Evolutionary conservation across 139 green algal genomes (phyloP).

Genomic region (Chlamydomonas incerta): DNA sequence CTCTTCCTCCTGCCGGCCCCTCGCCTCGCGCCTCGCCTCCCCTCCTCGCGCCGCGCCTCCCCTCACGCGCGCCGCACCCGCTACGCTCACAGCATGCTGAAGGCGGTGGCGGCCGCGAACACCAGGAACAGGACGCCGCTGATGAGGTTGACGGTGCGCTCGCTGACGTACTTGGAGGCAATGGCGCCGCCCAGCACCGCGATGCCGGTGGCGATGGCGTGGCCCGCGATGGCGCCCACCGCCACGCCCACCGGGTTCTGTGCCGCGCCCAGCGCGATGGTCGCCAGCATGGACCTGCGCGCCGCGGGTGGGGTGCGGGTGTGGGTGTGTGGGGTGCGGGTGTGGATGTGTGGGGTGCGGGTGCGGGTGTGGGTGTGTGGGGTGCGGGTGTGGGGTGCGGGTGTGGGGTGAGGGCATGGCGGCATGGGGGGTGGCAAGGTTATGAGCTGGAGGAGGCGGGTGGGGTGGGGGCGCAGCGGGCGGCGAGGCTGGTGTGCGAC

Average conservation of each 20-base stretch:
- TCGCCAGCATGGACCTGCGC: slow-evolving; percentile 94
- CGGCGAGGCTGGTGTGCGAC: no score
- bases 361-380: no score
- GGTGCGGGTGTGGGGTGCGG: no score
- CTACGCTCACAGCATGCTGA: slow-evolving; percentile 64
- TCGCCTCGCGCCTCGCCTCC: no score
- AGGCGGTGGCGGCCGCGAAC: slow-evolving; percentile 87
- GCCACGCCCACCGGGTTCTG: slow-evolving; percentile 92
- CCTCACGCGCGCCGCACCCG: no score
- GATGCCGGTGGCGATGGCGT: slow-evolving; percentile 91
- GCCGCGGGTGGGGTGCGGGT: neutral
- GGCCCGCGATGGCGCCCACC: slow-evolving; percentile 87
- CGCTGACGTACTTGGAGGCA: slow-evolving; percentile 87
- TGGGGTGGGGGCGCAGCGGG: no score
- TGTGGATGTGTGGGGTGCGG: no score
- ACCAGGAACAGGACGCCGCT: slow-evolving; percentile 91
- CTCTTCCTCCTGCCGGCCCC: no score
- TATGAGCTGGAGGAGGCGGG: no score
- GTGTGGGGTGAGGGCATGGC: no score
- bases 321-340: neutral
- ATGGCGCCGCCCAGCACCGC: slow-evolving; percentile 91
- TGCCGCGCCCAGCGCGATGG: slow-evolving; percentile 92
- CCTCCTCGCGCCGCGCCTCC: no score
- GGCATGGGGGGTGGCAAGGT: neutral
- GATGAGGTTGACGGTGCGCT: slow-evolving; percentile 86